Percentiles rank a stretch among this genome's conserved stretches.
These are phyloP conservation scores for Scutellaria barbata DNA, from an alignment of 257 asterid species.

Conservation along the genomic window DNA sequence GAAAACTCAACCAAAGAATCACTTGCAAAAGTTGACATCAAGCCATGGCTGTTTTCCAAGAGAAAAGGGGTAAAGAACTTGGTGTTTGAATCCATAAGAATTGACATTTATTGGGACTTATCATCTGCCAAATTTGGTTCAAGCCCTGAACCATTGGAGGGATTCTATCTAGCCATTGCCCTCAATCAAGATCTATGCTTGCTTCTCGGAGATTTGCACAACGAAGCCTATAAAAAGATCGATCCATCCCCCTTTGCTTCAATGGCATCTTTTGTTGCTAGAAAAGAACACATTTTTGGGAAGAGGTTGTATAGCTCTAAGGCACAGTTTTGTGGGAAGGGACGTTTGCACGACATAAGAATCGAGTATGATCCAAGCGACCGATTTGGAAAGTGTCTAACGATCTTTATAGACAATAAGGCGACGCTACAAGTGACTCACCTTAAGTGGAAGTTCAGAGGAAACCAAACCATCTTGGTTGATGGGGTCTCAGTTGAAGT, in stretches of 20 bases:
- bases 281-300: slow-evolving; percentile 64
- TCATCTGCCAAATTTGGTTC: slow-evolving; percentile 72
- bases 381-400: slow-evolving; percentile 45
- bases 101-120: slow-evolving; percentile 68
- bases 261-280: slow-evolving; percentile 50
- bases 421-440: slow-evolving; percentile 52
- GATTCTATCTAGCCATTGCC: slow-evolving; percentile 58
- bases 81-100: slow-evolving; percentile 35
- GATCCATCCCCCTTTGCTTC: slow-evolving; percentile 36
- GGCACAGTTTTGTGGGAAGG: slow-evolving; percentile 59
- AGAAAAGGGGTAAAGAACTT: slow-evolving; percentile 56
- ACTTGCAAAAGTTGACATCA: slow-evolving; percentile 64
- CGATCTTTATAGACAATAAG: slow-evolving; percentile 54
- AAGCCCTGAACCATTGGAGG: slow-evolving; percentile 66
- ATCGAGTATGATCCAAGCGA: slow-evolving; percentile 58
- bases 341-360: slow-evolving; percentile 51
- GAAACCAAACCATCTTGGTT: slow-evolving; percentile 61
- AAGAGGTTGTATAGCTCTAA: slow-evolving; percentile 50
- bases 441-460: slow-evolving; percentile 74
- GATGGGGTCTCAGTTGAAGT: slow-evolving; percentile 68
- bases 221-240: slow-evolving; percentile 48
- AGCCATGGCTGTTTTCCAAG: slow-evolving; percentile 71
- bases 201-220: slow-evolving; percentile 57
- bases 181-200: slow-evolving; percentile 54
- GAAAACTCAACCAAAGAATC: slow-evolving; percentile 43